Base-by-base conservation (phyloP, 1,139 yeast genomes). In the Diutina rugosa region DNA sequence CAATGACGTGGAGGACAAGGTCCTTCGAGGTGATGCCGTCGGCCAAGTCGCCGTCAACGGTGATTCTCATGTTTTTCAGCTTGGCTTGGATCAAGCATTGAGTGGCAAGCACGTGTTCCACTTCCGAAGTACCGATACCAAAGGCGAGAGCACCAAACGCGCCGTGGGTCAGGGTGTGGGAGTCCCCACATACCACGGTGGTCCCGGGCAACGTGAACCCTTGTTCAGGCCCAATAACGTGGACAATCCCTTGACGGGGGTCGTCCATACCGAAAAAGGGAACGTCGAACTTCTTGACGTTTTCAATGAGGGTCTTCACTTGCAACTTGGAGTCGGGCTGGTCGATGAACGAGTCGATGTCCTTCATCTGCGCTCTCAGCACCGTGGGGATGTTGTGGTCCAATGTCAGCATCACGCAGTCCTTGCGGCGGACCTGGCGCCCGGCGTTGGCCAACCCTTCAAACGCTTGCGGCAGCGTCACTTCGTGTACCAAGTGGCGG, bases 111-210 rank as follows among this genome's bases (percentile, higher is more conserved):
- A 93, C 99, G 69, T 93, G 99, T 75, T 93, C 99, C 57, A 93
- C 99, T 73, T 93, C 99, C 5, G 98, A 91, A 59, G 99, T 93
- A 71, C 99, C 99, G 65, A 93, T 93, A 73, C 99, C 99, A 66
- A 93, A 93, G 14, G 99, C 99, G 60, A 93, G 80, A n/a, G 98
- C 77, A 60, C 99, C 99, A 68, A 93, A 93, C 51, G 99, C 99
- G 65, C 99, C 99, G 68, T 93, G 99, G 1, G 99, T 93, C 4
- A 97, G 90, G 45, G 99, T 93, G 70, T 93, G 99, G 3, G 97
- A 90, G 70, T 93, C 99, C 69, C 99, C 99, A 74, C 99, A 93
- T 55, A 93, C 99, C 51, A 93, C 97, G 4, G 99, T 93, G 57
- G 98, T 90, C 65, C 99, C 99, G 32, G 99, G 99, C 57, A 93